phyloP scores from a whole-genome alignment of 176 grass and related monocot species.

The Coix lacrymajobi region DNA sequence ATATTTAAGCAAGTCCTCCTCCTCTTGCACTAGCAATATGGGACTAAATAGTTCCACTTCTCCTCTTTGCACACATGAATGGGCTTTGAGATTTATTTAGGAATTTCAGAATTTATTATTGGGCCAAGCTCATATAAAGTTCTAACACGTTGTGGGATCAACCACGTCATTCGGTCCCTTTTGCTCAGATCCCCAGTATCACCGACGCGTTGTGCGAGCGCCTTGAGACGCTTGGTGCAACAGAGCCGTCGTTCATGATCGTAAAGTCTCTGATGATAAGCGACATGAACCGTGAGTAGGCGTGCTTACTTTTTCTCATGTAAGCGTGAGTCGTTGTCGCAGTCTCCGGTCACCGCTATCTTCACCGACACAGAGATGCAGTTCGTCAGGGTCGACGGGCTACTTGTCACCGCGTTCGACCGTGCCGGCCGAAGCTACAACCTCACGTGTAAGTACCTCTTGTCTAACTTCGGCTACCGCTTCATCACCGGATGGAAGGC shows the following conservation, averaged over 20 bases:
- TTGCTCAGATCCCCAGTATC: background rate
- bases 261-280: background rate
- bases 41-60: too few species aligned
- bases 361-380: background rate
- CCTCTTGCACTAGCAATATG: too few species aligned
- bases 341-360: background rate
- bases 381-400: background rate
- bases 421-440: background rate
- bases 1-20: too few species aligned
- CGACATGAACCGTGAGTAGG: background rate
- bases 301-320: background rate
- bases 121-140: too few species aligned
- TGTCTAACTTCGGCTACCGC: background rate
- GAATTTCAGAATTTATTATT: too few species aligned
- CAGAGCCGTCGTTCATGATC: background rate
- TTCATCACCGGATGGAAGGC: background rate
- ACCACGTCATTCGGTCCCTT: background rate
- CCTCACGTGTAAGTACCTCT: conserved; percentile 1
- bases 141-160: background rate
- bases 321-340: background rate
- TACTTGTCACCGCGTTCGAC: conserved; percentile 10
- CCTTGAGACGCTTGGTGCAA: background rate
- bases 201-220: background rate
- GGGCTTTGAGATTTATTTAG: too few species aligned
- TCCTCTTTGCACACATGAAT: too few species aligned